Conservation (phyloP, 176 grass and related monocot genomes). For the Triticum turgidum region DNA sequence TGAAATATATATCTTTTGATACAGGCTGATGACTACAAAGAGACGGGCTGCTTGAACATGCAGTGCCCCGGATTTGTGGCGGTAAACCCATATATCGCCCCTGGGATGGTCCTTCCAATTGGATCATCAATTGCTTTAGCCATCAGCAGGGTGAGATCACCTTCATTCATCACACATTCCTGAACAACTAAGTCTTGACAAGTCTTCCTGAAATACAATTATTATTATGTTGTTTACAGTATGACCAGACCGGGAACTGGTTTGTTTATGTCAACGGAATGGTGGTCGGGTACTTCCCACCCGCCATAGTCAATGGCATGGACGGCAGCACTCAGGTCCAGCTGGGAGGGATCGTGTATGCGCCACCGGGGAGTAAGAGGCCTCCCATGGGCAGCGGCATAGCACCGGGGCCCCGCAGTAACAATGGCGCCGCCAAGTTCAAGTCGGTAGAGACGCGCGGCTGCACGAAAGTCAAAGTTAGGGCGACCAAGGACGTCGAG, state of each 20-base stretch:
- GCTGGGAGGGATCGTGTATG: slow-evolving; percentile 20
- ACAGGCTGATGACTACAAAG: slow-evolving; percentile 4
- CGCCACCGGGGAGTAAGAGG: neutral
- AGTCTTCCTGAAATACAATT: neutral
- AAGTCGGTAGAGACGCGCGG: neutral
- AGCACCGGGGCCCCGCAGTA: neutral
- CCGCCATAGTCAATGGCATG: neutral
- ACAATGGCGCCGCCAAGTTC: neutral
- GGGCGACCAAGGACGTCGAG: neutral
- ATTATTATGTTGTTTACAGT: neutral
- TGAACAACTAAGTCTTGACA: neutral
- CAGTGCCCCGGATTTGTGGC: neutral
- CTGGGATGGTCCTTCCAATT: neutral
- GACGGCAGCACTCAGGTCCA: neutral
- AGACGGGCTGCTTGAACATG: slow-evolving; percentile 18
- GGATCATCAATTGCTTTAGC: neutral
- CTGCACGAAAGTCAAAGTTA: neutral
- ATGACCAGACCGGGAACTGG: neutral
- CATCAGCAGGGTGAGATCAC: neutral
- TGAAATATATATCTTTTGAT: neutral
- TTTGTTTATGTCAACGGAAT: neutral
- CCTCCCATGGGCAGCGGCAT: slow-evolving; percentile 20
- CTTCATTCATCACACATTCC: neutral
- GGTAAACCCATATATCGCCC: neutral
- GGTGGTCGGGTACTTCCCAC: slow-evolving; percentile 23